A percentile compares a stretch with the other conserved stretches of the same genome.
Conservation (phyloP, 805 yeast genomes). For the Saccharomycopsis lassenensis region DNA sequence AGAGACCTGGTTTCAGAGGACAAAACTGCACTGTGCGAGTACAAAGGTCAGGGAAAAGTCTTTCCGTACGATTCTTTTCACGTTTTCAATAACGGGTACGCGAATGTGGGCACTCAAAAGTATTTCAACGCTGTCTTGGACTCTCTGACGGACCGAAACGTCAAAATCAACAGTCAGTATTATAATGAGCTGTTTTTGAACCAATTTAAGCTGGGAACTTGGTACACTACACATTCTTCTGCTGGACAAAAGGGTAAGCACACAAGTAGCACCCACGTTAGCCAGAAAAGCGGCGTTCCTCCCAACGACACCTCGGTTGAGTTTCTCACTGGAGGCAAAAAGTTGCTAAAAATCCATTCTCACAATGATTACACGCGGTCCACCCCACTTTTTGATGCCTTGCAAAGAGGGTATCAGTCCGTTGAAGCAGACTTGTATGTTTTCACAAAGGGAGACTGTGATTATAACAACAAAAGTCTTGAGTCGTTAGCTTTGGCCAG, state of each 20-base stretch:
- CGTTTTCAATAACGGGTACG: not conserved
- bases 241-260: not conserved
- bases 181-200: too few species aligned
- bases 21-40: not conserved
- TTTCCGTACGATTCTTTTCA: constrained; percentile 1
- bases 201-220: too few species aligned
- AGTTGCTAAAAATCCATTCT: constrained; percentile 38
- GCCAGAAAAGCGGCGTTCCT: too few species aligned
- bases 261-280: too few species aligned
- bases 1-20: too few species aligned
- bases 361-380: constrained; percentile 62
- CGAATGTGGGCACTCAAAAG: not conserved
- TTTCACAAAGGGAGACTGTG: constrained; percentile 13
- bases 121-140: constrained; percentile 1
- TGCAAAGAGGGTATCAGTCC: constrained; percentile 38
- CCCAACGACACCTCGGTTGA: constrained; percentile 8
- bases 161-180: constrained; percentile 2
- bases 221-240: constrained; percentile 5
- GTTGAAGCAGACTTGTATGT: constrained; percentile 59
- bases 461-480: constrained; percentile 6
- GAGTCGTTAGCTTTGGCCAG: constrained; percentile 11
- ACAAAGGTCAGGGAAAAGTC: not conserved
- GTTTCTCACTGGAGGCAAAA: constrained; percentile 11
- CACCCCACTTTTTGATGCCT: constrained; percentile 48
- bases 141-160: constrained; percentile 1